phyloP scores from a whole-genome alignment of 306 rosid genomes.

The Begonia fuchsioides region DNA sequence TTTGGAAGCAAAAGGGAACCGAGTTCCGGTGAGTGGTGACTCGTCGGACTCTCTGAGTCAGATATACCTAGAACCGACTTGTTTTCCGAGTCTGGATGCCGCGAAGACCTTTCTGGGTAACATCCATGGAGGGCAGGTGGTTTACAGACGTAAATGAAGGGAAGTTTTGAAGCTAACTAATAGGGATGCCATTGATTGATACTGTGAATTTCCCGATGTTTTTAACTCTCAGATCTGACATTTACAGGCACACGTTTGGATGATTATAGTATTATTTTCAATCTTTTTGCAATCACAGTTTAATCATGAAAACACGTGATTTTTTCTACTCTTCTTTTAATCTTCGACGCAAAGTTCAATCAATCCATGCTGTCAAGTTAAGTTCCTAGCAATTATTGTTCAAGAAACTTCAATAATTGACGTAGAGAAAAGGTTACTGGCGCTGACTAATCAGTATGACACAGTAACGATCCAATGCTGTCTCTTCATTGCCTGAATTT shows the following conservation, averaged over 20 bases:
- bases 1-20: constrained; percentile 68
- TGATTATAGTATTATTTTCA: not conserved
- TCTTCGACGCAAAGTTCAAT: too few species aligned
- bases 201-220: not conserved
- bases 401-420: too few species aligned
- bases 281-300: too few species aligned
- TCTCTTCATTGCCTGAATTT: too few species aligned
- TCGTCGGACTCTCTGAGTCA: constrained; percentile 64
- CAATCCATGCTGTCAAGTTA: too few species aligned
- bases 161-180: not conserved
- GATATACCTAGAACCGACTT: constrained; percentile 66
- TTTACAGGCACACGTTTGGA: not conserved
- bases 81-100: constrained; percentile 85
- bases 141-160: constrained; percentile 4
- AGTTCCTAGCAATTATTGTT: too few species aligned
- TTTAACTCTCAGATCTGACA: too few species aligned
- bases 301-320: too few species aligned
- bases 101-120: constrained; percentile 81
- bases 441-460: too few species aligned
- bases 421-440: too few species aligned
- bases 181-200: not conserved
- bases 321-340: too few species aligned
- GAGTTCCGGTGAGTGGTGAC: constrained; percentile 34
- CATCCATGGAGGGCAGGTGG: constrained; percentile 2
- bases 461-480: too few species aligned